These are phyloP conservation scores for Melampsora larici-populina DNA, from an alignment of 1,284 basidiomycete species.

Conservation along the genomic window DNA sequence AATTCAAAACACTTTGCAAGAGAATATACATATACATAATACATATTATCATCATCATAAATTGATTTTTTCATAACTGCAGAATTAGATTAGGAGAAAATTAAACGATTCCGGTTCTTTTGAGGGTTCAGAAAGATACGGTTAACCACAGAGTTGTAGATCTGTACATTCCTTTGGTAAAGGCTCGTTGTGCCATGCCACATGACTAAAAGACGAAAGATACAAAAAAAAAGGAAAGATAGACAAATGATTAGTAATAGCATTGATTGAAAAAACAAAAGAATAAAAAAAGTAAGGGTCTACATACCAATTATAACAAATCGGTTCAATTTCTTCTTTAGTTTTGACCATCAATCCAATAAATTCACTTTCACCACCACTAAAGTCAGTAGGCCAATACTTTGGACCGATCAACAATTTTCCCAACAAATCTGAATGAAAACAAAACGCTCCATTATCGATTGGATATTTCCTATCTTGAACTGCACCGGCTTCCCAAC, in stretches of 20 bases:
- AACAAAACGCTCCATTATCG: constrained; percentile 41
- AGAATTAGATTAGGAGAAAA: too few relatives aligned
- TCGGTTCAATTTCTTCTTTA: constrained; percentile 41
- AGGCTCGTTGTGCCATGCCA: constrained; percentile 43
- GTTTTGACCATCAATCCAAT: constrained; percentile 31
- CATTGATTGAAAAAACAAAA: background rate
- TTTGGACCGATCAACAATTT: constrained; percentile 20
- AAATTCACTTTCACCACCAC: constrained; percentile 43
- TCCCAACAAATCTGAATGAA: constrained; percentile 32
- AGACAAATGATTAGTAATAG: too few relatives aligned
- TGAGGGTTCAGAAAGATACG: background rate
- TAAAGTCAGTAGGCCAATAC: constrained; percentile 44
- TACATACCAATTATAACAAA: constrained; percentile 42
- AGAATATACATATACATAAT: too few relatives aligned
- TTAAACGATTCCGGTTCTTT: too few relatives aligned
- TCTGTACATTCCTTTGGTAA: constrained; percentile 31
- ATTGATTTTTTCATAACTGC: too few relatives aligned
- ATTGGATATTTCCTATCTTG: constrained; percentile 36
- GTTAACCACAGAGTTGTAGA: constrained; percentile 35
- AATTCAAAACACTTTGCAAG: too few relatives aligned
- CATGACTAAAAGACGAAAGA: constrained; percentile 34
- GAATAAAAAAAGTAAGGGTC: background rate
- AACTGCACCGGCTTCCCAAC: constrained; percentile 43
- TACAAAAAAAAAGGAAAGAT: background rate
- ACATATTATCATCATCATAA: too few relatives aligned